phyloP scores from a whole-genome alignment of 352 stramenopile species.

The Pythium phragmitis region DNA sequence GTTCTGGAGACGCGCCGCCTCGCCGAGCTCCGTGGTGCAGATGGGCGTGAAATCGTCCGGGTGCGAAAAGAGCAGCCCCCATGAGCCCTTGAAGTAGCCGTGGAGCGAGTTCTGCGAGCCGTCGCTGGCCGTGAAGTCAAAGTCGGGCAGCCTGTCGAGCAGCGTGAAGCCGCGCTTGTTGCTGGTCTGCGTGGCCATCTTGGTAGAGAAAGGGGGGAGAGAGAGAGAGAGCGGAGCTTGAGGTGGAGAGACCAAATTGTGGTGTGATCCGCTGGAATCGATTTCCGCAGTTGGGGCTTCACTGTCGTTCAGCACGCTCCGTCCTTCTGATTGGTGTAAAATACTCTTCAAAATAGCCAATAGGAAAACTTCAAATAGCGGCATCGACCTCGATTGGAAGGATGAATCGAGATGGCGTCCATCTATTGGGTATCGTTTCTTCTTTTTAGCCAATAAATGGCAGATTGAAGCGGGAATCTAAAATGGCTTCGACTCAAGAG shows the following conservation, averaged over 20 bases:
- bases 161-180: conserved; percentile 55
- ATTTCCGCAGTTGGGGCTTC: background rate
- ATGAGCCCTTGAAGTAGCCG: conserved; percentile 59
- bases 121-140: conserved; percentile 56
- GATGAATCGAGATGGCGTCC: conserved; percentile 9
- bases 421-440: conserved; percentile 15
- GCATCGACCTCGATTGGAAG: conserved; percentile 19
- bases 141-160: conserved; percentile 58
- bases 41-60: conserved; percentile 92
- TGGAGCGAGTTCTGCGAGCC: conserved; percentile 54
- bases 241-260: conserved; percentile 2
- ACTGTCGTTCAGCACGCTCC: background rate
- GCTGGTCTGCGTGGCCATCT: conserved; percentile 14
- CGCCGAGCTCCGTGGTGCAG: conserved; percentile 92
- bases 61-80: conserved; percentile 82
- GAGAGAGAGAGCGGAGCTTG: conserved; percentile 4
- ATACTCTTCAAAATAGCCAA: conserved; percentile 1
- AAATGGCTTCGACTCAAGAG: background rate
- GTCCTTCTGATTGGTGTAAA: conserved; percentile 5
- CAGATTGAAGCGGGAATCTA: background rate
- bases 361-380: background rate
- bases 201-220: conserved; percentile 4
- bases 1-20: conserved; percentile 81
- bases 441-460: conserved; percentile 11
- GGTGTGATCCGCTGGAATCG: background rate